phyloP scores from a whole-genome alignment of 768 basidiomycete species.

The Psilocybe cubensis region DNA sequence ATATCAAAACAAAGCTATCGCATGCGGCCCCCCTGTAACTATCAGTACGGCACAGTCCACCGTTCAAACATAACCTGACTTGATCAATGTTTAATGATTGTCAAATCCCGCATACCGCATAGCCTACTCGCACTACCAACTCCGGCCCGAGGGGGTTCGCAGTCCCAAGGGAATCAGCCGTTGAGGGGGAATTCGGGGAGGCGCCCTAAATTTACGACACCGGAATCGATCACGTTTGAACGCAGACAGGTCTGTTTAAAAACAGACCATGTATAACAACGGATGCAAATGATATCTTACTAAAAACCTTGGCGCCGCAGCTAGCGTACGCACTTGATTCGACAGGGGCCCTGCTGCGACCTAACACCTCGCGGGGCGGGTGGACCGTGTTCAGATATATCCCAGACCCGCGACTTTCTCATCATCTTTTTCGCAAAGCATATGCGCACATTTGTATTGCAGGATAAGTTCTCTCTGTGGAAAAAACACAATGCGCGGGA shows the following conservation, averaged over 20 bases:
- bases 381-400: too few relatives aligned
- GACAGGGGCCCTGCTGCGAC: too few relatives aligned
- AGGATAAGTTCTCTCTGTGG: too few relatives aligned
- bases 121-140: background rate
- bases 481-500: too few relatives aligned
- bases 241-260: background rate
- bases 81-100: background rate
- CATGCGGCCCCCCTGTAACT: background rate
- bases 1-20: background rate
- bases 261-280: too few relatives aligned
- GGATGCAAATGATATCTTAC: too few relatives aligned
- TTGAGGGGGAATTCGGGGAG: background rate
- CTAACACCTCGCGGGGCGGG: too few relatives aligned
- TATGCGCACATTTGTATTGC: too few relatives aligned
- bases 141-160: background rate
- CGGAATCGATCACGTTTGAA: background rate
- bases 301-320: too few relatives aligned
- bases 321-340: too few relatives aligned
- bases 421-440: too few relatives aligned
- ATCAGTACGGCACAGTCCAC: background rate
- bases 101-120: background rate
- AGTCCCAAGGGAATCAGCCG: background rate
- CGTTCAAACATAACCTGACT: constrained; percentile 1
- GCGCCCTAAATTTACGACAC: background rate
- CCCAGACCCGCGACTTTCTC: too few relatives aligned